Evolutionary conservation across 2,329 filamentous ascomycete species (phyloP).

Genomic region (Nothophoma quercina): DNA sequence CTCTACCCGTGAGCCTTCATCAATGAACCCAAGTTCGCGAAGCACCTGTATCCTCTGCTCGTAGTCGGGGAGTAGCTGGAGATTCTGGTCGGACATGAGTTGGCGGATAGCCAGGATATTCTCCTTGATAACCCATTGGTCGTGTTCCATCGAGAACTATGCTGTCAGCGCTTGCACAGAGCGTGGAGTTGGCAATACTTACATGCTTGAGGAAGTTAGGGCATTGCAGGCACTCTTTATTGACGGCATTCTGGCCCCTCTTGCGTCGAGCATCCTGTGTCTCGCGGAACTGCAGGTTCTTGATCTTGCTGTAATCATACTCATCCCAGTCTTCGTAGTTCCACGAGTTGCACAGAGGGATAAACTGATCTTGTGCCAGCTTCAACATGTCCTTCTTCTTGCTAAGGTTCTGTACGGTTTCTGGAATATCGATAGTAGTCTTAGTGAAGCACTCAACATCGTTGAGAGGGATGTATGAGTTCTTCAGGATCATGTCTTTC

Average conservation of each 20-base stretch:
- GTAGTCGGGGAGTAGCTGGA: slow-evolving; percentile 94
- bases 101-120: slow-evolving; percentile 88
- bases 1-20: slow-evolving; percentile 84
- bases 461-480: slow-evolving; percentile 72
- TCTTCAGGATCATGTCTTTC: slow-evolving; percentile 72
- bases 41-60: slow-evolving; percentile 93
- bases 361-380: slow-evolving; percentile 72
- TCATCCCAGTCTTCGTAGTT: slow-evolving; percentile 80
- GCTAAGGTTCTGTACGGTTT: slow-evolving; percentile 53
- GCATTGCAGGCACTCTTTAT: slow-evolving; percentile 73
- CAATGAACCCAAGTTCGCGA: slow-evolving; percentile 90
- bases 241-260: slow-evolving; percentile 68
- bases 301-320: slow-evolving; percentile 80
- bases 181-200: slow-evolving; percentile 51
- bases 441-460: slow-evolving; percentile 87
- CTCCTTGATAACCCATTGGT: slow-evolving; percentile 95
- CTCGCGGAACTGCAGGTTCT: slow-evolving; percentile 82
- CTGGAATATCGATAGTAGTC: slow-evolving; percentile 64
- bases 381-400: slow-evolving; percentile 62
- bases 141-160: slow-evolving; percentile 92
- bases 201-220: slow-evolving; percentile 86
- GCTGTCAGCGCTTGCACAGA: slow-evolving; percentile 13
- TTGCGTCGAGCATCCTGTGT: slow-evolving; percentile 75
- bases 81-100: slow-evolving; percentile 93
- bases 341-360: slow-evolving; percentile 77